Conservation (phyloP, 345 rosid species). For the Salix exigua region DNA sequence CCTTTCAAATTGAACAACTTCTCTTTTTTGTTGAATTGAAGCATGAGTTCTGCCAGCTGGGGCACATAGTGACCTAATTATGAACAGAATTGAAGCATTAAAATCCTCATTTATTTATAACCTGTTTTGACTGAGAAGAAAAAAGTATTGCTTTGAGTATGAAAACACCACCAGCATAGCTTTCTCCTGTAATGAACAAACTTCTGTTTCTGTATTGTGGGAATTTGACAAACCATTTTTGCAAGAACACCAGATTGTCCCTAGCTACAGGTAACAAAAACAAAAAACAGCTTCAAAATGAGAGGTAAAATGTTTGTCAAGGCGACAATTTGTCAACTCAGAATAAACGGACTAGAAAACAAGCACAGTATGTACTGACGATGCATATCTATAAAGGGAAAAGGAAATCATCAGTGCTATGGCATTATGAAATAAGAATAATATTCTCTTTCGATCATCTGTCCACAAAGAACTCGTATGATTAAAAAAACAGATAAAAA, state of each 20-base stretch:
- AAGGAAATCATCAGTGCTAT: not conserved
- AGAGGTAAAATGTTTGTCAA: conserved; percentile 22
- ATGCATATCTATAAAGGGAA: conserved; percentile 33
- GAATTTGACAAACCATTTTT: conserved; percentile 79
- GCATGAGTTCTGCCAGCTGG: conserved; percentile 82
- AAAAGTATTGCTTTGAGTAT: not conserved
- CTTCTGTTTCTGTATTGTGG: conserved; percentile 88
- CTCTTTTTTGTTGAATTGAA: conserved; percentile 67
- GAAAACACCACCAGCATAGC: conserved; percentile 75
- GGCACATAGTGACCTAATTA: conserved; percentile 85
- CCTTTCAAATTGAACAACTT: conserved; percentile 83
- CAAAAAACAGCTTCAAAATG: conserved; percentile 21
- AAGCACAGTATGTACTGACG: conserved; percentile 25
- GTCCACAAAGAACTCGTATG: conserved; percentile 15
- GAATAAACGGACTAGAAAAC: conserved; percentile 19
- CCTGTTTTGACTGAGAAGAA: not conserved
- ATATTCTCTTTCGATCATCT: conserved; percentile 20
- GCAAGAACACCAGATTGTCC: conserved; percentile 89
- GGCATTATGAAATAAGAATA: too few species aligned
- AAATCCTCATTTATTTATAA: conserved; percentile 1
- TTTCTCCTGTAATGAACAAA: conserved; percentile 87
- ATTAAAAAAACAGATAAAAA: not conserved
- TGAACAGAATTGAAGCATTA: not conserved
- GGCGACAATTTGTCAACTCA: conserved; percentile 27
- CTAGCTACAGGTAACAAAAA: conserved; percentile 52